phyloP scores from a whole-genome alignment of 1,284 basidiomycete species.

The Uromyces viciae-fabae region DNA sequence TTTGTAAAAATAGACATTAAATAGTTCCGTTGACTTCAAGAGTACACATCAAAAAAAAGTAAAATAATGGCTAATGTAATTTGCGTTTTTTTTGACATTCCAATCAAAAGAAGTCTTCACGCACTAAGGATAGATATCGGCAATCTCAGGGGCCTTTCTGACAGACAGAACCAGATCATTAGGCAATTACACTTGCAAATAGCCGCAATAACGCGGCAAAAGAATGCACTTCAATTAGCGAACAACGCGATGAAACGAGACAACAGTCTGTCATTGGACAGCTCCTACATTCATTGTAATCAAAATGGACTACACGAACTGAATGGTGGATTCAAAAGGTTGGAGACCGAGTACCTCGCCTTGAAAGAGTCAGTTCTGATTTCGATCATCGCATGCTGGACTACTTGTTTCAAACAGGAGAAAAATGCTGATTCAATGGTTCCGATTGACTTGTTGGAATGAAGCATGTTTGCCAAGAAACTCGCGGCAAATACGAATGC shows the following conservation, averaged over 20 bases:
- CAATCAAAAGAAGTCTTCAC: neutral
- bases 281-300: neutral
- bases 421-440: no score
- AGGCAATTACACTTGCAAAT: constrained; percentile 1
- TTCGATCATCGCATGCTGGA: no score
- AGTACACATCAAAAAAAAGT: neutral
- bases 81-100: neutral
- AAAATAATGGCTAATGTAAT: neutral
- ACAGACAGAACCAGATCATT: neutral
- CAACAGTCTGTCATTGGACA: neutral
- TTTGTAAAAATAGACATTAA: neutral
- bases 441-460: no score
- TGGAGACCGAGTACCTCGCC: neutral
- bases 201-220: neutral
- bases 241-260: neutral
- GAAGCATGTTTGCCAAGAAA: no score
- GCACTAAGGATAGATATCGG: neutral
- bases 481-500: no score
- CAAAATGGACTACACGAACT: constrained; percentile 6
- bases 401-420: no score
- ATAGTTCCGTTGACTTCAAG: no score
- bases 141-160: neutral
- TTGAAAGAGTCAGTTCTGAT: constrained; percentile 5
- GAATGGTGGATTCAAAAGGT: neutral
- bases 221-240: neutral